Conservation (phyloP, 1,284 basidiomycete genomes). For the Singerocomus rubriflavus region DNA sequence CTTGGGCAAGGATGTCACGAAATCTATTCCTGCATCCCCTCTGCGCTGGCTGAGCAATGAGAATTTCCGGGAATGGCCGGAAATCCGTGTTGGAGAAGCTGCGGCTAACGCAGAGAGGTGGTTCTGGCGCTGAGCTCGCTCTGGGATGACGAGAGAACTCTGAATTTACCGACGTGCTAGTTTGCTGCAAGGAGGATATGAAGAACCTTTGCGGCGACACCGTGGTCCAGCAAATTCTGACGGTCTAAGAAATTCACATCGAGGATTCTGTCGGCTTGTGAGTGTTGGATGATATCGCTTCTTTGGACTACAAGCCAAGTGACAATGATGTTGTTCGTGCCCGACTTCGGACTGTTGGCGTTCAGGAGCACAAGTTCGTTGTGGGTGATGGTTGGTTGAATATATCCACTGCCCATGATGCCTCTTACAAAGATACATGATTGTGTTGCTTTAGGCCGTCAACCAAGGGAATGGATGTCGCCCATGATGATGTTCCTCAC, state of each 20-base stretch:
- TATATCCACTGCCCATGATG: constrained; percentile 13
- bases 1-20: constrained; percentile 58
- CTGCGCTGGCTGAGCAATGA: constrained; percentile 36
- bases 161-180: constrained; percentile 53
- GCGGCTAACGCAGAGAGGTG: constrained; percentile 20
- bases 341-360: constrained; percentile 87
- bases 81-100: constrained; percentile 55
- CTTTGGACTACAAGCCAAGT: constrained; percentile 79
- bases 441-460: too few relatives aligned
- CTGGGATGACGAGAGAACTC: constrained; percentile 44
- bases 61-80: constrained; percentile 58
- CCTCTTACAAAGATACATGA: too few relatives aligned
- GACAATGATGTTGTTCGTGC: constrained; percentile 95
- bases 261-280: constrained; percentile 70
- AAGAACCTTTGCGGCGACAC: constrained; percentile 56
- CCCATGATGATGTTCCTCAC: too few relatives aligned
- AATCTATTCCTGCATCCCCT: constrained; percentile 37
- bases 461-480: too few relatives aligned
- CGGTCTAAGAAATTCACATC: constrained; percentile 44
- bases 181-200: constrained; percentile 56
- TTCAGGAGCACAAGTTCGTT: constrained; percentile 54
- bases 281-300: constrained; percentile 65
- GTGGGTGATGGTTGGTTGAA: constrained; percentile 41
- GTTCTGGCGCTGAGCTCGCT: constrained; percentile 12
- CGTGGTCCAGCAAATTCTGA: constrained; percentile 47